Evolutionary conservation across 331 rosid species (phyloP).

Genomic region (Malus hybrid): DNA sequence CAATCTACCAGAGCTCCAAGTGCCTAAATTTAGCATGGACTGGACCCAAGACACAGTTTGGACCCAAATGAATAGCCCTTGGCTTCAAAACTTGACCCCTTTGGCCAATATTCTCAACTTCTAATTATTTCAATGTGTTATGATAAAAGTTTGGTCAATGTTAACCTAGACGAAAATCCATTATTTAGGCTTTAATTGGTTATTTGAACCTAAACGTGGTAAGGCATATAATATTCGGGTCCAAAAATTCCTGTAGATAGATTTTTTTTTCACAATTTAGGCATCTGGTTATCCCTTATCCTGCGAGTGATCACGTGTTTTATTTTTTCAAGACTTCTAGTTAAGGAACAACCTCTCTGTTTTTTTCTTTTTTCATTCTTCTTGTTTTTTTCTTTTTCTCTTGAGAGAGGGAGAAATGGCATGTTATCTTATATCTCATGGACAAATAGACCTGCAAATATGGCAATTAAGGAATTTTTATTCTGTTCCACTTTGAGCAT

Average conservation of each 20-base stretch:
- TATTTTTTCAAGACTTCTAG: neutral
- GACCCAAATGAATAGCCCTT: slow-evolving; percentile 72
- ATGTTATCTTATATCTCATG: neutral
- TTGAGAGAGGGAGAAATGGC: neutral
- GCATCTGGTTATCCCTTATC: neutral
- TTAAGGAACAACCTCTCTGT: neutral
- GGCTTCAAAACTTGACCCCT: slow-evolving; percentile 67
- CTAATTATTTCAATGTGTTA: neutral
- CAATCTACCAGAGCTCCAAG: slow-evolving; percentile 53
- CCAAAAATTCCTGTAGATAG: slow-evolving; percentile 9
- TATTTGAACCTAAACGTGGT: neutral
- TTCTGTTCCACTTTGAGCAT: neutral
- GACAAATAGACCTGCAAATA: neutral
- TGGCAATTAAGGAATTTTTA: neutral
- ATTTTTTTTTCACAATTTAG: slow-evolving; percentile 3
- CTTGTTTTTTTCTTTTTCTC: neutral
- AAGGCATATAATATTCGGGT: neutral
- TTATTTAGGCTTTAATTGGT: neutral
- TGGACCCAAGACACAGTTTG: slow-evolving; percentile 78
- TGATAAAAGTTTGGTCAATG: neutral
- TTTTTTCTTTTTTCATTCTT: neutral
- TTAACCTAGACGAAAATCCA: neutral
- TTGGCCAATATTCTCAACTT: slow-evolving; percentile 49
- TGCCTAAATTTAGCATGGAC: slow-evolving; percentile 47
- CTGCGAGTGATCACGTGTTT: neutral